These are phyloP conservation scores for Aspergillus bombycis DNA, from an alignment of 2,329 filamentous ascomycete species.

Conservation along the genomic window DNA sequence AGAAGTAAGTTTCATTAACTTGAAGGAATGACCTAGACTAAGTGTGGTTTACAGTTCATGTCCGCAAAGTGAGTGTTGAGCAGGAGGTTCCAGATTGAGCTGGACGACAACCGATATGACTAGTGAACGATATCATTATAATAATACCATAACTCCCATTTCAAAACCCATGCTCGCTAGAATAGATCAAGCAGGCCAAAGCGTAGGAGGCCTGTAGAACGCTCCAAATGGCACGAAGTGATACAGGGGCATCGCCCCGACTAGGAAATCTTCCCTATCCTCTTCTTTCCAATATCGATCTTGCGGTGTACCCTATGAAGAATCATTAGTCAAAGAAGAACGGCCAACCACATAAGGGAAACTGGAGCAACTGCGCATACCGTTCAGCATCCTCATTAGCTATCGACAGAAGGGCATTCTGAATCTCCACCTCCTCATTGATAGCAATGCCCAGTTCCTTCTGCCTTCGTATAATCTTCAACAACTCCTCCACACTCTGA, in stretches of 20 bases:
- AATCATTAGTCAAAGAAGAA: constrained; percentile 20
- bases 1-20: constrained; percentile 43
- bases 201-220: background rate
- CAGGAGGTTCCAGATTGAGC: background rate
- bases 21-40: background rate
- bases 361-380: constrained; percentile 32
- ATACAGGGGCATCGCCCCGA: background rate
- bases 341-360: background rate
- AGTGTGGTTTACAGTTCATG: constrained; percentile 6
- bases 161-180: constrained; percentile 6
- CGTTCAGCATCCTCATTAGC: constrained; percentile 62
- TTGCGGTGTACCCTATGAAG: constrained; percentile 46
- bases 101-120: background rate
- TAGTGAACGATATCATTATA: constrained; percentile 3
- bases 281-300: constrained; percentile 52
- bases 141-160: constrained; percentile 3
- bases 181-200: constrained; percentile 2
- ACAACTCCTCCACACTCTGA: constrained; percentile 60
- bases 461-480: constrained; percentile 61
- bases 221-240: background rate
- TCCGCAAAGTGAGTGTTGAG: constrained; percentile 16
- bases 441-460: constrained; percentile 66
- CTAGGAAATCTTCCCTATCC: constrained; percentile 51
- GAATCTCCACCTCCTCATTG: constrained; percentile 63
- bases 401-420: constrained; percentile 63